Percentiles rank a stretch among this genome's conserved stretches.
Evolutionary conservation across 495 filamentous ascomycete species (phyloP).

Genomic region (Penicillium cataractarum): DNA sequence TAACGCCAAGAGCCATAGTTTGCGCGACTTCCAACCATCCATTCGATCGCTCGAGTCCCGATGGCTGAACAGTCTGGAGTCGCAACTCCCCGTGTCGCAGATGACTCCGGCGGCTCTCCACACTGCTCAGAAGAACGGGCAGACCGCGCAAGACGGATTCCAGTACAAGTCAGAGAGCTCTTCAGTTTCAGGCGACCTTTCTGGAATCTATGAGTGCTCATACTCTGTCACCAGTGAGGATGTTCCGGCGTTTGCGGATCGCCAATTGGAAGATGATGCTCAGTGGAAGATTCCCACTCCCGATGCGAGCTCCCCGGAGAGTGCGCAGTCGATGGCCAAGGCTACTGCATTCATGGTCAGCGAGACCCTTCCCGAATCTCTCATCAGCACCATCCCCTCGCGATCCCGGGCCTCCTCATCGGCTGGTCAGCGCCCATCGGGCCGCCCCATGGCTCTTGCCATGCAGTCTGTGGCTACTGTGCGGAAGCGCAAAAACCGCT

Average conservation of each 20-base stretch:
- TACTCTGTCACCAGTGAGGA: constrained; percentile 46
- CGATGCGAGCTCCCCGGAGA: constrained; percentile 31
- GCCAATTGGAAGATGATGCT: constrained; percentile 34
- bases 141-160: constrained; percentile 32
- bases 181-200: constrained; percentile 43
- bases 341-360: constrained; percentile 48
- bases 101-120: constrained; percentile 32
- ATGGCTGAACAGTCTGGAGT: constrained; percentile 43
- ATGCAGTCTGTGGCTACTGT: constrained; percentile 42
- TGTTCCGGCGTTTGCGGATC: constrained; percentile 35
- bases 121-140: constrained; percentile 27
- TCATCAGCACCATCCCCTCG: constrained; percentile 32
- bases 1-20: constrained; percentile 25
- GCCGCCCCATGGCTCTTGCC: constrained; percentile 38
- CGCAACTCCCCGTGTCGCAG: constrained; percentile 41
- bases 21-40: constrained; percentile 32
- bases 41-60: constrained; percentile 43
- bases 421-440: constrained; percentile 31
- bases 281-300: constrained; percentile 39
- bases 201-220: constrained; percentile 41
- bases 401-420: constrained; percentile 33
- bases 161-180: constrained; percentile 49
- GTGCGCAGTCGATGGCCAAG: constrained; percentile 30
- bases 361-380: constrained; percentile 38
- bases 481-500: constrained; percentile 49